Evolutionary conservation across 805 yeast species (phyloP).

Genomic region (Scheffersomyces ergatensis): DNA sequence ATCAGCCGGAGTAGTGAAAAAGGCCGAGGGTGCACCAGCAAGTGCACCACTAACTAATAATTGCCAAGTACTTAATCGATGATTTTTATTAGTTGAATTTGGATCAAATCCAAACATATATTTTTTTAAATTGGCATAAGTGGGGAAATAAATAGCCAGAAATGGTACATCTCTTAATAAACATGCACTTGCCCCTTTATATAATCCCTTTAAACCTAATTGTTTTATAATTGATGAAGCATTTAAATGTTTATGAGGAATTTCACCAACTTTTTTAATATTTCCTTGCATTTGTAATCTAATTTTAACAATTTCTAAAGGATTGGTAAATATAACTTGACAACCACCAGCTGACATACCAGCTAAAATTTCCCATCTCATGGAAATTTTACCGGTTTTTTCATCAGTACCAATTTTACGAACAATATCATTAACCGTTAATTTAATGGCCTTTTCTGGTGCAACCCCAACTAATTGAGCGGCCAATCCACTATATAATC

Average conservation of each 20-base stretch:
- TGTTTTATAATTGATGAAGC: constrained; percentile 74
- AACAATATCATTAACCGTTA: constrained; percentile 88
- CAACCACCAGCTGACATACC: constrained; percentile 97
- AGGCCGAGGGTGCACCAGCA: constrained; percentile 98
- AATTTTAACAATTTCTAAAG: constrained; percentile 92
- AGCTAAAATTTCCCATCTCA: constrained; percentile 73
- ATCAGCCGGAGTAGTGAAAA: constrained; percentile 93
- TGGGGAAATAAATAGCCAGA: constrained; percentile 94
- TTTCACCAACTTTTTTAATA: constrained; percentile 38
- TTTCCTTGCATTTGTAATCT: constrained; percentile 92
- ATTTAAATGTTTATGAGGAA: constrained; percentile 42
- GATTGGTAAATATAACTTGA: constrained; percentile 94
- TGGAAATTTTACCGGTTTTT: constrained; percentile 34
- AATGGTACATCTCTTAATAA: constrained; percentile 93
- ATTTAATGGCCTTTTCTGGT: constrained; percentile 95
- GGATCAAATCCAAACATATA: constrained; percentile 83
- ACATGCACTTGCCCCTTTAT: constrained; percentile 91
- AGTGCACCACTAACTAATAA: constrained; percentile 83
- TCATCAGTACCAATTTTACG: constrained; percentile 63
- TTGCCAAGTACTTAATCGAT: constrained; percentile 75
- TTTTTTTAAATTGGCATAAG: constrained; percentile 90
- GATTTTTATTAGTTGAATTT: constrained; percentile 46
- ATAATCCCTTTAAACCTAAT: constrained; percentile 81
- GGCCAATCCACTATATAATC: constrained; percentile 87
- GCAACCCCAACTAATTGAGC: constrained; percentile 97